Evolutionary conservation across 257 asterid genomes (phyloP).

Genomic region (Nicotiana tomentosiformis): DNA sequence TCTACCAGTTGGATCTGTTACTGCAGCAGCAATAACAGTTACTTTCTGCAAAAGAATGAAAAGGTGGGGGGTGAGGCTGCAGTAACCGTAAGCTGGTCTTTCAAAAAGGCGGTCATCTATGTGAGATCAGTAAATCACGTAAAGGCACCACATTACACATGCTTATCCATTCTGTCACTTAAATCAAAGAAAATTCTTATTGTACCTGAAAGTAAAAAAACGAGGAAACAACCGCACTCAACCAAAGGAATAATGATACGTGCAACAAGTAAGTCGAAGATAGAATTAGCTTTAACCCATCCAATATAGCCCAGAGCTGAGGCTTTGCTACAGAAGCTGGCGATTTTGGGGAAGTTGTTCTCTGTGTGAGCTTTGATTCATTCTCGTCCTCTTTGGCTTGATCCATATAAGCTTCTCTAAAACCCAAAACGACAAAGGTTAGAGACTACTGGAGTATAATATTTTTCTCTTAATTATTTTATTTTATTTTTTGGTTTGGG

Average conservation of each 20-base stretch:
- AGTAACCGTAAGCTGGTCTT: not conserved
- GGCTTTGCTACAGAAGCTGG: conserved; percentile 42
- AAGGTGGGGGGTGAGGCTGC: not conserved
- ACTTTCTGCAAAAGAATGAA: conserved; percentile 71
- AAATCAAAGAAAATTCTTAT: not conserved
- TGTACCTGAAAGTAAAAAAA: conserved; percentile 96
- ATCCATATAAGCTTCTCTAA: conserved; percentile 53
- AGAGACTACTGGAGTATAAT: not conserved
- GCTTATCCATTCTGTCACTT: not conserved
- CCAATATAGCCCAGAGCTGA: conserved; percentile 77
- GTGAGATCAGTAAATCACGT: not conserved
- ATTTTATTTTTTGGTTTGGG: not conserved
- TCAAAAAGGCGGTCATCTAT: not conserved
- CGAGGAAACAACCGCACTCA: conserved; percentile 85
- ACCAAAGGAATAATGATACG: conserved; percentile 88
- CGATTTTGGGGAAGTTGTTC: conserved; percentile 47
- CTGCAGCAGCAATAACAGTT: conserved; percentile 73
- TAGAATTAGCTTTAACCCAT: conserved; percentile 77
- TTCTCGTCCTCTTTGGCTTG: conserved; percentile 31
- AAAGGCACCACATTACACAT: not conserved
- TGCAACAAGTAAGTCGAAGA: conserved; percentile 75
- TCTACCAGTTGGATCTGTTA: conserved; percentile 70
- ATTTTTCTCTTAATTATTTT: not conserved
- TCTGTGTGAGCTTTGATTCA: conserved; percentile 32
- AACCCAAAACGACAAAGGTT: conserved; percentile 23